Percentiles rank a stretch among this genome's conserved stretches.
These are phyloP conservation scores for Gynochthodes officinalis DNA, from an alignment of 257 asterid genomes.

Conservation along the genomic window DNA sequence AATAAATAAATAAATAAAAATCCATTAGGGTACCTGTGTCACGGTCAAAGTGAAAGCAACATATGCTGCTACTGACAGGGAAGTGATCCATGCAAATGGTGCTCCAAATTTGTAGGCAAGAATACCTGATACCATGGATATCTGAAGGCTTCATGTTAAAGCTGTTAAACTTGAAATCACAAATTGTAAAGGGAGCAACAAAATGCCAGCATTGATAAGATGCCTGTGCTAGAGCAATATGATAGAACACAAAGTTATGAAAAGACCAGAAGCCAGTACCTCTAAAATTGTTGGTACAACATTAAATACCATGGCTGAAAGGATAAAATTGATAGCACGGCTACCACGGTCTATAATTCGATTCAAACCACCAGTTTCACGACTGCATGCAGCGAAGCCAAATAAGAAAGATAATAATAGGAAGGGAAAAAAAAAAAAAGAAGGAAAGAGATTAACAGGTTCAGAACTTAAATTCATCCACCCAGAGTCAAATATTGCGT, in stretches of 20 bases:
- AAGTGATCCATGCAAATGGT: constrained; percentile 95
- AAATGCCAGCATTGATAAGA: constrained; percentile 5
- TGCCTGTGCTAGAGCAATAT: constrained; percentile 6
- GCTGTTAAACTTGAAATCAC: constrained; percentile 20
- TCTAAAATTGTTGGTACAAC: constrained; percentile 89
- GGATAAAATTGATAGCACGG: constrained; percentile 95
- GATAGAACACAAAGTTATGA: not conserved
- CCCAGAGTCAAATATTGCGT: not conserved
- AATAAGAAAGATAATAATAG: constrained; percentile 14
- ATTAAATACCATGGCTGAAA: constrained; percentile 92
- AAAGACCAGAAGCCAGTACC: constrained; percentile 37
- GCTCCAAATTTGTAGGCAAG: constrained; percentile 98
- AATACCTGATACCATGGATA: constrained; percentile 93
- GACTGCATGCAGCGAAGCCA: constrained; percentile 45
- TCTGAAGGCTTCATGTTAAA: constrained; percentile 58
- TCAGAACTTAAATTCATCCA: not conserved
- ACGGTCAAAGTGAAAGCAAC: constrained; percentile 72
- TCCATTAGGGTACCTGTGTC: constrained; percentile 64
- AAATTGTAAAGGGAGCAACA: constrained; percentile 15
- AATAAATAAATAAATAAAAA: too few species aligned
- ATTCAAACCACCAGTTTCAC: constrained; percentile 96
- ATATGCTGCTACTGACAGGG: constrained; percentile 82
- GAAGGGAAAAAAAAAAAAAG: not conserved
- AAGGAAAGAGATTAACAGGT: not conserved
- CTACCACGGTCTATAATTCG: constrained; percentile 97